These are phyloP conservation scores for Clitopilus hobsonii DNA, from an alignment of 768 basidiomycete species.

Conservation along the genomic window DNA sequence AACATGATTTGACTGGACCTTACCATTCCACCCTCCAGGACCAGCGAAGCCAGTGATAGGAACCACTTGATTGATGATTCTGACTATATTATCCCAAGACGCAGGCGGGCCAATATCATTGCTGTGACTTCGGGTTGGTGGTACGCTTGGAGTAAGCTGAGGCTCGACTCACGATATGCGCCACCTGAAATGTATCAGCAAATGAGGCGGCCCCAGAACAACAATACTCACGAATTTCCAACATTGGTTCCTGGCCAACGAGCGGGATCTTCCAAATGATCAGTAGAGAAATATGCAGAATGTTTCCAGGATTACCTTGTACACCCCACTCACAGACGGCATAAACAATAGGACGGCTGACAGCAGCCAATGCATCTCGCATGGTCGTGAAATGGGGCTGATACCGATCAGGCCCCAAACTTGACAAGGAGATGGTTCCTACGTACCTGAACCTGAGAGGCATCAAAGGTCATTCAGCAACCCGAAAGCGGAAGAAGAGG, in stretches of 20 bases:
- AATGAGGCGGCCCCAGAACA: no score
- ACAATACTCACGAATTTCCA: slow-evolving; percentile 42
- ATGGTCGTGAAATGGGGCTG: slow-evolving; percentile 40
- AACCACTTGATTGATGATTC: slow-evolving; percentile 49
- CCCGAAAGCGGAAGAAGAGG: neutral
- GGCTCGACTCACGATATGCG: neutral
- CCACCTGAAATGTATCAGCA: neutral
- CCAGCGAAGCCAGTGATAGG: slow-evolving; percentile 45
- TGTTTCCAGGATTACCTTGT: slow-evolving; percentile 22
- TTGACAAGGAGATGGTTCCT: no score
- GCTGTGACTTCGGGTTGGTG: slow-evolving; percentile 21
- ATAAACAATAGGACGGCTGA: slow-evolving; percentile 42
- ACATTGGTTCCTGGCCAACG: slow-evolving; percentile 40
- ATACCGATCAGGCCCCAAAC: neutral
- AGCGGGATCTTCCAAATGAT: slow-evolving; percentile 33
- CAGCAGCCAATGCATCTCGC: slow-evolving; percentile 39
- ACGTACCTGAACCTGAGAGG: slow-evolving; percentile 29
- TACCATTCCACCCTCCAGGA: slow-evolving; percentile 39
- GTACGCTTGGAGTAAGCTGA: no score
- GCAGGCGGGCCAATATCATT: slow-evolving; percentile 44
- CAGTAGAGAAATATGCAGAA: neutral
- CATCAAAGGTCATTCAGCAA: no score
- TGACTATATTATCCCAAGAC: slow-evolving; percentile 42
- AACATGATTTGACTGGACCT: slow-evolving; percentile 4
- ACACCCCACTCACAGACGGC: slow-evolving; percentile 49